Evolutionary conservation across 75 land plant genomes (phyloP), one percentile per base, ranked within the genome.

Genomic region (Isoetes taiwanensis): DNA sequence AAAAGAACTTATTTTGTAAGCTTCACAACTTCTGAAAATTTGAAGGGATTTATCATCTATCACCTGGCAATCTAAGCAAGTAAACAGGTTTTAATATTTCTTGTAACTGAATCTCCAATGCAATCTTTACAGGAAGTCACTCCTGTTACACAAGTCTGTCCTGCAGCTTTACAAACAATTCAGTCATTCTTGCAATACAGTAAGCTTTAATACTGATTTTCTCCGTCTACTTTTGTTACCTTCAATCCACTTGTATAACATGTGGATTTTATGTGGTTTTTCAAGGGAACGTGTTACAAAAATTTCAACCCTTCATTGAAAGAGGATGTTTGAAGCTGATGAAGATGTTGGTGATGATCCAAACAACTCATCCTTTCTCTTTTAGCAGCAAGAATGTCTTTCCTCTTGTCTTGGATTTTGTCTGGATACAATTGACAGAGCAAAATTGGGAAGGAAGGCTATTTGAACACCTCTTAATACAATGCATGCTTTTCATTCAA

Each of bases 291-390:
- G 70, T 50, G 62, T 50, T 28, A 71, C n/a, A n/a, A n/a, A n/a
- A 65, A 42, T 57, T 78, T 38, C 73, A 68, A 70, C 72, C 68
- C 8, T 94, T 94, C 61, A 48, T 62, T 32, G 81, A 71, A 62
- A 94, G 63, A 55, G 81, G 87, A 29, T 80, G 90, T 53, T 66
- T 72, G 62, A 94, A 90, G 68, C 56, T 94, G 68, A 74, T 94
- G 84, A 94, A 94, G 61, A 69, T 74, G 43, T 46, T 94, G 56
- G 58, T 78, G 52, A 56, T 73, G 55, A 61, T 94, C 48, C 90
- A 82, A 62, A 34, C 28, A 11, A 70, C 74, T 34, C 99, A 94
- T 85, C 99, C 99, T 25, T 94, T 75, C 74, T 82, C 96, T n/a
- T 94, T 94, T 72, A 82, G 86, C 52, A 81, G 80, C 43, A 59